These are phyloP conservation scores for Xylaria sp. DNA, from an alignment of 2,329 filamentous ascomycete species.

Conservation along the genomic window DNA sequence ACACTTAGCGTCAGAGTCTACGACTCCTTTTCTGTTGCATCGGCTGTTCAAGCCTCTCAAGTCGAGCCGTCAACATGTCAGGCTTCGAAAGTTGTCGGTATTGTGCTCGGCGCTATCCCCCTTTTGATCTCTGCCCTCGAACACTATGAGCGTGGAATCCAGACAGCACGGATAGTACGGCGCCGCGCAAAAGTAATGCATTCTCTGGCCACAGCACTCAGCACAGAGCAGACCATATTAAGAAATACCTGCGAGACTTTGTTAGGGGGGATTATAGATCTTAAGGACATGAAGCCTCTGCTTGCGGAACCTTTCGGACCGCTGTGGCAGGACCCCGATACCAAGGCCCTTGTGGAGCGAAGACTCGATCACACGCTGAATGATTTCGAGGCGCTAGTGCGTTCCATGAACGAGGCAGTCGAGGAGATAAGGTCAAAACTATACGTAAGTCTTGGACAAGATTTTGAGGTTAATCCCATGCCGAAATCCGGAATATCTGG, in stretches of 20 bases:
- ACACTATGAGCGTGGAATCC: conserved; percentile 42
- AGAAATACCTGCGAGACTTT: conserved; percentile 50
- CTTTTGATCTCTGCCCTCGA: conserved; percentile 42
- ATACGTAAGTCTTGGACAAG: conserved; percentile 13
- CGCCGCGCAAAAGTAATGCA: conserved; percentile 42
- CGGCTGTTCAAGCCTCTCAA: not conserved
- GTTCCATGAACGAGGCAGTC: conserved; percentile 43
- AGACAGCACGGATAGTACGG: conserved; percentile 35
- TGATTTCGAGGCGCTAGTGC: conserved; percentile 43
- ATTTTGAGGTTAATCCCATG: conserved; percentile 30
- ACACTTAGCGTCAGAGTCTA: not conserved
- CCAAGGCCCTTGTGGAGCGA: conserved; percentile 38
- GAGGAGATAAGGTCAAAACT: conserved; percentile 38
- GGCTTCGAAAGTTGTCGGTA: conserved; percentile 45
- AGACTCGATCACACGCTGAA: conserved; percentile 40
- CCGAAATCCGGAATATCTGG: not conserved
- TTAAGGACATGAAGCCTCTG: conserved; percentile 46
- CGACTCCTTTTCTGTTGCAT: not conserved
- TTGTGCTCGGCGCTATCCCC: conserved; percentile 44
- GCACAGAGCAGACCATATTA: conserved; percentile 45
- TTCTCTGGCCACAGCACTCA: conserved; percentile 42
- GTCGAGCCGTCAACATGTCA: conserved; percentile 35
- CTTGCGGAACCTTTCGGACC: conserved; percentile 47
- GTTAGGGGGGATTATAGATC: conserved; percentile 43
- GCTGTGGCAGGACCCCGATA: conserved; percentile 43